These are phyloP conservation scores for Eimeria praecox DNA, from an alignment of 169 alveolate species.

Conservation along the genomic window DNA sequence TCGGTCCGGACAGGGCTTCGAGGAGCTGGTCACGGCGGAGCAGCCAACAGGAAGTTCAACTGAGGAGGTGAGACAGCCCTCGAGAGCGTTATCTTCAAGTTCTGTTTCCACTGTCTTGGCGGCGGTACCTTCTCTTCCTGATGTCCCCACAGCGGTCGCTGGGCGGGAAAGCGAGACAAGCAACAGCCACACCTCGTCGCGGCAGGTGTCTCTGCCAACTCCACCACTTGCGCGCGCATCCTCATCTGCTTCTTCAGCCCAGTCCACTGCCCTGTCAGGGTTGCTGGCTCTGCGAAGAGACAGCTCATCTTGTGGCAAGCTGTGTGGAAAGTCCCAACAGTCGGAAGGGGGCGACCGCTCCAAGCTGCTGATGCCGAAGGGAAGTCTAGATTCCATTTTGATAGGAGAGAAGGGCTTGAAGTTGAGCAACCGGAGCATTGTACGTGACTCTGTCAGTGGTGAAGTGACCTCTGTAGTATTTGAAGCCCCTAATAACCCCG, in stretches of 20 bases:
- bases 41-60: neutral
- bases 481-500: neutral
- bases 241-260: neutral
- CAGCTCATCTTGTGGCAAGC: neutral
- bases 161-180: neutral
- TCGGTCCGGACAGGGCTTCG: neutral
- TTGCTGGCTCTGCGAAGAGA: neutral
- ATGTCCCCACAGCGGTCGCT: neutral
- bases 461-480: slow-evolving; percentile 29
- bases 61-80: neutral
- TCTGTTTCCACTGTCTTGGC: neutral
- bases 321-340: neutral
- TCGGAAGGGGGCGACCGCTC: neutral
- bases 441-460: slow-evolving; percentile 54
- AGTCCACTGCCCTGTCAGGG: neutral
- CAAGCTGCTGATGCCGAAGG: neutral
- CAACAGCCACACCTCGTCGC: neutral
- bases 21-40: neutral
- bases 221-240: neutral
- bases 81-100: neutral
- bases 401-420: slow-evolving; percentile 22
- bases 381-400: neutral
- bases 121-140: neutral
- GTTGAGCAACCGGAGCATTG: slow-evolving; percentile 38
- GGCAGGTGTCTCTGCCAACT: neutral